phyloP scores from a whole-genome alignment of 257 asterid genomes.

The Haberlea rhodopensis region DNA sequence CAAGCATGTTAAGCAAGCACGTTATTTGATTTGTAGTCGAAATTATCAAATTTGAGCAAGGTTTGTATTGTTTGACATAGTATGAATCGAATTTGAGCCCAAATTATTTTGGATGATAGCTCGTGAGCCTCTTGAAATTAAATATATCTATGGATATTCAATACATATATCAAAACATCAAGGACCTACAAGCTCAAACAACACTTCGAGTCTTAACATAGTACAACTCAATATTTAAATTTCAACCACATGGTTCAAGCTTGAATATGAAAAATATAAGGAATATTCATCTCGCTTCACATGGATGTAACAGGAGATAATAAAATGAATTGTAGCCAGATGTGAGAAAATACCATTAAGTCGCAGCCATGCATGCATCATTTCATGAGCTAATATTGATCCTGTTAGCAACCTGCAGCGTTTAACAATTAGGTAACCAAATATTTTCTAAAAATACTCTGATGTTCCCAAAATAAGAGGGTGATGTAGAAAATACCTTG shows the following conservation, averaged over 20 bases:
- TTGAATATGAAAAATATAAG: neutral
- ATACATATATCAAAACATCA: too few species aligned
- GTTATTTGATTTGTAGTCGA: too few species aligned
- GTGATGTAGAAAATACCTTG: slow-evolving; percentile 49
- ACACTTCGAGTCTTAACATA: neutral
- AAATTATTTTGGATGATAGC: too few species aligned
- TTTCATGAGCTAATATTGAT: slow-evolving; percentile 86
- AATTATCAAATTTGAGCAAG: too few species aligned
- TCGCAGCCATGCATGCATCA: slow-evolving; percentile 98
- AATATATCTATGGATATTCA: too few species aligned
- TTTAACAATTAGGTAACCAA: slow-evolving; percentile 1
- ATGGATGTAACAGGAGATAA: neutral
- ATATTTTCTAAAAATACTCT: neutral
- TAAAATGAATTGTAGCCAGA: neutral
- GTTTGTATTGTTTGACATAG: too few species aligned
- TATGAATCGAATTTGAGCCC: neutral
- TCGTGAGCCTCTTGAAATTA: too few species aligned
- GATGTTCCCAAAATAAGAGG: neutral
- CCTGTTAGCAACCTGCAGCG: slow-evolving; percentile 76
- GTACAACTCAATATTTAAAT: neutral
- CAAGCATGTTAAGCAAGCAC: too few species aligned
- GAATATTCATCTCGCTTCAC: neutral
- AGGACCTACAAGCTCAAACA: neutral
- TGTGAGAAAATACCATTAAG: slow-evolving; percentile 53
- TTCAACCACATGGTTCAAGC: neutral